Percentiles rank a stretch among this genome's conserved stretches.
Evolutionary conservation across 257 asterid genomes (phyloP).

Genomic region (Rehmannia glutinosa): DNA sequence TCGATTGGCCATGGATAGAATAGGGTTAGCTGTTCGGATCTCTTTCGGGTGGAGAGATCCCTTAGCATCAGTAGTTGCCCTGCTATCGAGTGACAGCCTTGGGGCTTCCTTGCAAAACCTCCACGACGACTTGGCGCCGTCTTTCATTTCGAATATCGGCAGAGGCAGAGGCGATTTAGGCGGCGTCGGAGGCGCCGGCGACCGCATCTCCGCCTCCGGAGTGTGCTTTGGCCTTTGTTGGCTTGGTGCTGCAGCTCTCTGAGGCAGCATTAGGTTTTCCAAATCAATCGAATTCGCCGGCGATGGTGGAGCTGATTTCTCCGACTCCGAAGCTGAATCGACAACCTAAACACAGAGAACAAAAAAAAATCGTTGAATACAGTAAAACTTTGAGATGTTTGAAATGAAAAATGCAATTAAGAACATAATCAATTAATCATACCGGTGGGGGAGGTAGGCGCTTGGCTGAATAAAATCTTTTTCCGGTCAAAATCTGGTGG

Average conservation of each 20-base stretch:
- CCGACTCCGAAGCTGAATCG: slow-evolving; percentile 37
- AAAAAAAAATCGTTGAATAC: too few species aligned
- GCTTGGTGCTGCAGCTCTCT: too few species aligned
- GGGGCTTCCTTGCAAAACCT: slow-evolving; percentile 67
- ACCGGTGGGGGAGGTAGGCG: slow-evolving; percentile 60
- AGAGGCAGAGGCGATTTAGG: slow-evolving; percentile 46
- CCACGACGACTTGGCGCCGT: slow-evolving; percentile 57
- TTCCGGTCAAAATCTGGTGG: slow-evolving; percentile 57
- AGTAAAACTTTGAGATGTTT: background rate
- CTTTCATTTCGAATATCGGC: slow-evolving; percentile 46
- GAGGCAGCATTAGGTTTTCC: too few species aligned
- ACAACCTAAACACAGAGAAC: too few species aligned
- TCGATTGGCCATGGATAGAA: slow-evolving; percentile 10
- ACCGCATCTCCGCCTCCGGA: slow-evolving; percentile 14
- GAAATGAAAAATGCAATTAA: background rate
- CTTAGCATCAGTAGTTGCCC: slow-evolving; percentile 70
- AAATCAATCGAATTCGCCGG: slow-evolving; percentile 34
- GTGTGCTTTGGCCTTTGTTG: slow-evolving; percentile 12
- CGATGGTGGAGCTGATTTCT: slow-evolving; percentile 29
- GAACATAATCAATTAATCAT: background rate
- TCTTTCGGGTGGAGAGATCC: slow-evolving; percentile 69
- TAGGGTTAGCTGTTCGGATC: slow-evolving; percentile 38
- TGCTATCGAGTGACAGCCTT: slow-evolving; percentile 75
- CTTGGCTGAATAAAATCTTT: slow-evolving; percentile 47
- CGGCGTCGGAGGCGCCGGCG: slow-evolving; percentile 45